Conservation (phyloP, 352 stramenopile species). For the Phytopythium aichiense region DNA sequence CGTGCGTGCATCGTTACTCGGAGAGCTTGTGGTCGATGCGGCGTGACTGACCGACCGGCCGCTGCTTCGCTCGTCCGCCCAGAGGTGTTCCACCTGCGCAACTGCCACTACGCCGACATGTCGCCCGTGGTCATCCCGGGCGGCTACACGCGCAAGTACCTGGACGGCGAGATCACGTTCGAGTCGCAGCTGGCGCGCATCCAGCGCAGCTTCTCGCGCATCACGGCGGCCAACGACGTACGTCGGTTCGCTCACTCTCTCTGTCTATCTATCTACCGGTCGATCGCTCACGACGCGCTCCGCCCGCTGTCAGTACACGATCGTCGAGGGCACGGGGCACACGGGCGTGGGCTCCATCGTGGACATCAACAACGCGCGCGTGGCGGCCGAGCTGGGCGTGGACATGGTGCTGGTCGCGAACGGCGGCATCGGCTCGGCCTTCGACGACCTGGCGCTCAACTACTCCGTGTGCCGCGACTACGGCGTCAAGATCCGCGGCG, state of each 20-base stretch:
- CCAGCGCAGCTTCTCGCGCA: constrained; percentile 59
- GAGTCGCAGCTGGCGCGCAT: constrained; percentile 70
- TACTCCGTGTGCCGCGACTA: constrained; percentile 91
- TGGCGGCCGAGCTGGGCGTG: constrained; percentile 89
- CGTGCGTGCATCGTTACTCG: constrained; percentile 41
- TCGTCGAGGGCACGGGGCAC: constrained; percentile 88
- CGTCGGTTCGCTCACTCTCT: background rate
- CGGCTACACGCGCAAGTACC: constrained; percentile 95
- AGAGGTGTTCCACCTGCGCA: constrained; percentile 93
- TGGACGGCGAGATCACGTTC: constrained; percentile 91
- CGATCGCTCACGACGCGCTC: background rate
- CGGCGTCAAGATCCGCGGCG: constrained; percentile 90
- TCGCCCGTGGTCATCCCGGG: constrained; percentile 94
- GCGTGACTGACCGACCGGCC: background rate
- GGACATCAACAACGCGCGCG: constrained; percentile 94
- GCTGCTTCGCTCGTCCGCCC: background rate
- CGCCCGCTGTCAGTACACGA: constrained; percentile 43
- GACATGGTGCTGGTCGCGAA: constrained; percentile 96
- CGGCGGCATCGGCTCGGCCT: constrained; percentile 92
- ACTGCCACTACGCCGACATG: constrained; percentile 94
- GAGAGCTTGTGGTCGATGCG: background rate
- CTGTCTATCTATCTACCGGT: background rate
- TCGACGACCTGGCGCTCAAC: constrained; percentile 94
- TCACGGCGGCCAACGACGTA: constrained; percentile 60
- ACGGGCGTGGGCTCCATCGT: constrained; percentile 97